Base-by-base conservation (phyloP, 2,329 filamentous ascomycete genomes). In the Magnaporthiopsis rhizophila region DNA sequence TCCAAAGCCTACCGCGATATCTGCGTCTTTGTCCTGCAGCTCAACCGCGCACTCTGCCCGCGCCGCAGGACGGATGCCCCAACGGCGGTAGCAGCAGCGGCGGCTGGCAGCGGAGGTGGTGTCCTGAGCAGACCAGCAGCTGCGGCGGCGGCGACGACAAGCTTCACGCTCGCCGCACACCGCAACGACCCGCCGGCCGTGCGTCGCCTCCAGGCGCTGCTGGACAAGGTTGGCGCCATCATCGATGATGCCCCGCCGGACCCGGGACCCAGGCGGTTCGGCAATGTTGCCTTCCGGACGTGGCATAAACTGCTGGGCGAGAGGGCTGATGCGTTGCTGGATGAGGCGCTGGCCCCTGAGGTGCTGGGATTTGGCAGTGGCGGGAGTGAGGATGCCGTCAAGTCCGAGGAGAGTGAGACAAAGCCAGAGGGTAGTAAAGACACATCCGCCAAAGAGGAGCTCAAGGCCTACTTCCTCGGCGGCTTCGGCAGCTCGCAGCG, bases 1-100 rank as follows among this genome's bases (percentile, higher is more conserved):
- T 92, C 91, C 61, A 86, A 85, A 69, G 95, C 92, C 59, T 97
- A 98, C 77, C 84, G 86, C 65, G 92, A 97, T 73, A 90, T 99
- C 64, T 89, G 91, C 75, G 83, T 86, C 60, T 98, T 97, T 74
- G 80, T 98, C 60, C 82, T 96, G 68, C 95, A 98, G 77, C 86
- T 99, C 61, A 98, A 97, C 75, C 86, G 89, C 65, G 85, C 93
- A 13, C 86, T 98, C 77, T 90, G 94, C 69, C 93, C 94, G 0
- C 80, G 86, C 26, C 87, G 83, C 68, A 69, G 72, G 2, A 66
- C 72, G 2, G 73, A 57, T 4, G n/a, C 50, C 53, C 21, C 61
- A 1, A 28, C 57, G 28, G 12, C 59, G 2, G 50, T 30, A 15
- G 60, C 26, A 2, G 45, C 53, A 7, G 53, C 12, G 0, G 57